Conservation (phyloP, 2,329 filamentous ascomycete genomes). For the Thermothelomyces thermophilus region DNA sequence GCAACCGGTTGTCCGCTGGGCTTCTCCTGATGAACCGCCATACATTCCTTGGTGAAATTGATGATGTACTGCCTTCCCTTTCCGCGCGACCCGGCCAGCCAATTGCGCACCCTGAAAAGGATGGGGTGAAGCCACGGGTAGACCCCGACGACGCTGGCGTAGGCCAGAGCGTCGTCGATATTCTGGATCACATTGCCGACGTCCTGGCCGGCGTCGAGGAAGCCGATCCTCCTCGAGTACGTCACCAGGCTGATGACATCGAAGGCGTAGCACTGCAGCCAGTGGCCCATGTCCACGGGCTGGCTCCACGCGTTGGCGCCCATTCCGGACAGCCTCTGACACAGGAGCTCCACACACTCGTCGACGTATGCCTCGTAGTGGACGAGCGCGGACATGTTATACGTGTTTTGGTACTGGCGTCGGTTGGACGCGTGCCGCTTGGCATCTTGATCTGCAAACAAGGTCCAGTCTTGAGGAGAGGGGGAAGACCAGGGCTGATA, state of each 20-base stretch:
- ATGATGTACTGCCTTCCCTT: neutral
- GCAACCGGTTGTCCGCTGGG: neutral
- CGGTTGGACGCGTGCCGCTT: neutral
- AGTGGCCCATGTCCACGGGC: neutral
- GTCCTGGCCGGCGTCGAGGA: constrained; percentile 1
- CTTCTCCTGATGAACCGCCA: neutral
- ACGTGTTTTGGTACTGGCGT: neutral
- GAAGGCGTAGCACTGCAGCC: constrained; percentile 7
- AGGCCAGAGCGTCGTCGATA: neutral
- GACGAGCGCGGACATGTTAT: constrained; percentile 1
- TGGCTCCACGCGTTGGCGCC: neutral
- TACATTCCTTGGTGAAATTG: neutral
- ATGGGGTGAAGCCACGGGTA: neutral
- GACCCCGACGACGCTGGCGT: neutral
- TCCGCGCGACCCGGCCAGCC: neutral
- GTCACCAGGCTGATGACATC: constrained; percentile 3
- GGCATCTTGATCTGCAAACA: neutral
- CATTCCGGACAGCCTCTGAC: neutral
- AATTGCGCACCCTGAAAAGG: neutral
- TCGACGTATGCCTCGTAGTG: constrained; percentile 1
- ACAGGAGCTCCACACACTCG: neutral
- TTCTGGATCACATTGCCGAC: neutral
- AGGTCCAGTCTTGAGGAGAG: neutral
- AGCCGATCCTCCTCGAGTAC: constrained; percentile 3
- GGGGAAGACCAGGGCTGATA: neutral